These are phyloP conservation scores for Calocybe indica DNA, from an alignment of 768 basidiomycete genomes.

Conservation along the genomic window DNA sequence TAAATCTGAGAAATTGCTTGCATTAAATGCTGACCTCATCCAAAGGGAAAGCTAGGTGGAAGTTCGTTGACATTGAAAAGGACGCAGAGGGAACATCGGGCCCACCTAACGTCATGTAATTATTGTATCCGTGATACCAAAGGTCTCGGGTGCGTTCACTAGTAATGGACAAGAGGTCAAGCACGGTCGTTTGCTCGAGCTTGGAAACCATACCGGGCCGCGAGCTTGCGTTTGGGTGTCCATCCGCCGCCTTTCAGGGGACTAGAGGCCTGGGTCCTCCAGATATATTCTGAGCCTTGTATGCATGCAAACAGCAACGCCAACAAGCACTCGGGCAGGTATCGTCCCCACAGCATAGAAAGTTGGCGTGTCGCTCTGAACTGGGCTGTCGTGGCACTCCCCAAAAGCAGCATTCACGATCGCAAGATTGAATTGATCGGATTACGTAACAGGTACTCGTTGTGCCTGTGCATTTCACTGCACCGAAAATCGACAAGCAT, in stretches of 20 bases:
- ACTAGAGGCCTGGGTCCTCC: slow-evolving; percentile 25
- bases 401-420: slow-evolving; percentile 3
- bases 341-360: slow-evolving; percentile 44
- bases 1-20: background rate
- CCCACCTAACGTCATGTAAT: slow-evolving; percentile 82
- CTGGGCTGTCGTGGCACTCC: slow-evolving; percentile 25
- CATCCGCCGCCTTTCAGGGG: slow-evolving; percentile 34
- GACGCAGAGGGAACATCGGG: background rate
- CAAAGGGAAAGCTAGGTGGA: slow-evolving; percentile 64
- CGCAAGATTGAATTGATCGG: background rate
- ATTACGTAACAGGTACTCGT: no score
- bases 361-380: slow-evolving; percentile 6
- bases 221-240: slow-evolving; percentile 52
- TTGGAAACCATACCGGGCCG: slow-evolving; percentile 40
- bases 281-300: slow-evolving; percentile 24
- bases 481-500: slow-evolving; percentile 21
- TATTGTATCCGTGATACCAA: slow-evolving; percentile 88
- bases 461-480: no score
- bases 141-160: slow-evolving; percentile 72
- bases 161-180: background rate
- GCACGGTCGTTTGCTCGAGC: background rate
- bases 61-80: slow-evolving; percentile 11
- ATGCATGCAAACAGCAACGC: slow-evolving; percentile 31
- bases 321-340: slow-evolving; percentile 47
- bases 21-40: slow-evolving; percentile 55